Conservation (phyloP, 176 grass and related monocot genomes). For the Puya raimondii region DNA sequence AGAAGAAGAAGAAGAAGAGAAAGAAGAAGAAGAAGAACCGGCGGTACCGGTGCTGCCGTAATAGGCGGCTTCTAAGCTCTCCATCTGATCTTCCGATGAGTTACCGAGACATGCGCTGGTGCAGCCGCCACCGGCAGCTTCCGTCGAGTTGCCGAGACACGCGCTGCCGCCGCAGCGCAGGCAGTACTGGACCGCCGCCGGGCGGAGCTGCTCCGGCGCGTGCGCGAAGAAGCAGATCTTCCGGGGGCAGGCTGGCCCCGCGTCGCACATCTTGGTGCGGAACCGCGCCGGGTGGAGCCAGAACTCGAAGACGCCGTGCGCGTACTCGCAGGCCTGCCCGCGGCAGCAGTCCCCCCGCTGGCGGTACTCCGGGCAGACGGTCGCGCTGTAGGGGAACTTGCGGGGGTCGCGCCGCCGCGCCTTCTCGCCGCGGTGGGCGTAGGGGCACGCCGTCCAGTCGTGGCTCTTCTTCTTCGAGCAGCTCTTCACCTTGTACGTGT, state of each 20-base stretch:
- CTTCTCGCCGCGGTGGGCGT: conserved; percentile 19
- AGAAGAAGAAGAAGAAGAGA: no score
- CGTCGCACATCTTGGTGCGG: conserved; percentile 18
- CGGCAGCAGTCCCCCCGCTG: conserved; percentile 12
- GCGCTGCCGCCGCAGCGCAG: background rate
- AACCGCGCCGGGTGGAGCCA: conserved; percentile 25
- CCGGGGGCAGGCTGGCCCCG: conserved; percentile 5
- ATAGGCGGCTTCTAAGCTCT: no score
- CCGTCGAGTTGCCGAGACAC: background rate
- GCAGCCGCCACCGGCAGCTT: background rate
- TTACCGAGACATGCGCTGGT: no score
- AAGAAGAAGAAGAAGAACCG: no score
- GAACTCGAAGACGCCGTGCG: conserved; percentile 30
- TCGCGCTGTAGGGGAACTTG: conserved; percentile 14
- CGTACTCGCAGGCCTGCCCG: conserved; percentile 20
- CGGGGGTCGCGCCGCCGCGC: conserved; percentile 21
- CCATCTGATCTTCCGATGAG: no score
- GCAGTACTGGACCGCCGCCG: background rate
- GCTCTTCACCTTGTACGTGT: conserved; percentile 18
- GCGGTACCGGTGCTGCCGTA: no score
- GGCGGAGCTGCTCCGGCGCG: conserved; percentile 13
- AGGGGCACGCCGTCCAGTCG: conserved; percentile 12
- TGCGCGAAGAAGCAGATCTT: conserved; percentile 28
- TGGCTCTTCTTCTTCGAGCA: conserved; percentile 18
- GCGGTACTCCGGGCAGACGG: conserved; percentile 19